Evolutionary conservation across 768 basidiomycete species (phyloP).

Genomic region (Cantharellus cinnabarinus): DNA sequence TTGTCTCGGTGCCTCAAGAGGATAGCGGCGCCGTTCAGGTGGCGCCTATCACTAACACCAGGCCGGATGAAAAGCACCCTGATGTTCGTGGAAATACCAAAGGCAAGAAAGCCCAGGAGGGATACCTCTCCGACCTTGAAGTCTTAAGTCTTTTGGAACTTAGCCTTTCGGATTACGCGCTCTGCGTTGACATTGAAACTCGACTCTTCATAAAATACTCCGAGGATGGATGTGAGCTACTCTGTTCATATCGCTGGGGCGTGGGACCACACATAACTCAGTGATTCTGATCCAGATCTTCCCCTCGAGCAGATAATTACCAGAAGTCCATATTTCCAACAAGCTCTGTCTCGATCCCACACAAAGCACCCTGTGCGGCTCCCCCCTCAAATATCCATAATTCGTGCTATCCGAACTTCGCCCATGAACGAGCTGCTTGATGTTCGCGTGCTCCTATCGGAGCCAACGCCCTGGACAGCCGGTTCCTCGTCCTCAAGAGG

Average conservation of each 20-base stretch:
- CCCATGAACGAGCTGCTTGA: slow-evolving; percentile 25
- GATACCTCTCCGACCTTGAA: not conserved
- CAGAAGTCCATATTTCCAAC: not conserved
- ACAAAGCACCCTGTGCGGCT: no score
- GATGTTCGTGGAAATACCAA: not conserved
- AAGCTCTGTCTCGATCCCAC: not conserved
- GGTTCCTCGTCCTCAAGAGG: slow-evolving; percentile 19
- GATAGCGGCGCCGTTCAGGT: no score
- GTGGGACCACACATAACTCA: not conserved
- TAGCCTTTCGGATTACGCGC: not conserved
- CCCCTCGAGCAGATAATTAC: not conserved
- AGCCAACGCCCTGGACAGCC: slow-evolving; percentile 20
- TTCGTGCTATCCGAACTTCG: not conserved
- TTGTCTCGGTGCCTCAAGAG: no score
- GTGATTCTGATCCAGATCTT: not conserved
- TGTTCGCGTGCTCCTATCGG: slow-evolving; percentile 26
- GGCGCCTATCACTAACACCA: no score
- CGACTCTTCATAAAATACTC: not conserved
- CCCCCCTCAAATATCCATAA: not conserved
- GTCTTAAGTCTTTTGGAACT: not conserved
- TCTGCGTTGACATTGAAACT: not conserved
- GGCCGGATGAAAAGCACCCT: no score
- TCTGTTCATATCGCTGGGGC: not conserved
- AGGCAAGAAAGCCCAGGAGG: not conserved
- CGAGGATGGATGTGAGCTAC: not conserved